phyloP scores from a whole-genome alignment of 176 grass and related monocot species.

The Thinopyrum elongatum region DNA sequence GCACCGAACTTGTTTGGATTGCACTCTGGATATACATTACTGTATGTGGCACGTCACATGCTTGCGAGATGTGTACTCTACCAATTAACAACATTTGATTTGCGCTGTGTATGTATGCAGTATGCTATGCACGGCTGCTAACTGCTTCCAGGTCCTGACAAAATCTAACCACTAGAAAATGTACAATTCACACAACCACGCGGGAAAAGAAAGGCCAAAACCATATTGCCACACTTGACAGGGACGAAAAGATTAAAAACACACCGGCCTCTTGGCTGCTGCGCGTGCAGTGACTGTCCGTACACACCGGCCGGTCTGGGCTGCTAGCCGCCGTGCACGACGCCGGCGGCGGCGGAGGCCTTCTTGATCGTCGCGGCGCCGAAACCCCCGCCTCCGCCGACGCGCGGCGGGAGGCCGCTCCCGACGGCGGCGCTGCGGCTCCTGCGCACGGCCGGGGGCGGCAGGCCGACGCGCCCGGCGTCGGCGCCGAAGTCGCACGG shows the following conservation, averaged over 20 bases:
- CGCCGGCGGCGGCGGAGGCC: background rate
- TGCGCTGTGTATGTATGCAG: no score
- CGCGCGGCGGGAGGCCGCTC: background rate
- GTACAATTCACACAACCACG: background rate
- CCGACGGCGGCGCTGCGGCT: conserved; percentile 32
- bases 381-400: background rate
- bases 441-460: conserved; percentile 10
- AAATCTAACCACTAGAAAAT: background rate
- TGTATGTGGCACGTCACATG: background rate
- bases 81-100: background rate
- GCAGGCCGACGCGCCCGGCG: conserved; percentile 24
- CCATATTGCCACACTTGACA: background rate
- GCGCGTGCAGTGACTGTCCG: background rate
- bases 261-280: background rate
- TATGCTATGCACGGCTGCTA: background rate
- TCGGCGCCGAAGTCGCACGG: conserved; percentile 50
- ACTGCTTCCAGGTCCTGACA: background rate
- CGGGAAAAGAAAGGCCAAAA: background rate
- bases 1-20: background rate
- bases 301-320: background rate
- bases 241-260: background rate
- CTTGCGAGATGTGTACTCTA: background rate
- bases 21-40: background rate
- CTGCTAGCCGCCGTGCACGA: conserved; percentile 5
- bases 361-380: background rate